Percentiles rank a stretch among this genome's conserved stretches.
These are phyloP conservation scores for Nakazawaea ernobii DNA, from an alignment of 805 yeast species.

Conservation along the genomic window DNA sequence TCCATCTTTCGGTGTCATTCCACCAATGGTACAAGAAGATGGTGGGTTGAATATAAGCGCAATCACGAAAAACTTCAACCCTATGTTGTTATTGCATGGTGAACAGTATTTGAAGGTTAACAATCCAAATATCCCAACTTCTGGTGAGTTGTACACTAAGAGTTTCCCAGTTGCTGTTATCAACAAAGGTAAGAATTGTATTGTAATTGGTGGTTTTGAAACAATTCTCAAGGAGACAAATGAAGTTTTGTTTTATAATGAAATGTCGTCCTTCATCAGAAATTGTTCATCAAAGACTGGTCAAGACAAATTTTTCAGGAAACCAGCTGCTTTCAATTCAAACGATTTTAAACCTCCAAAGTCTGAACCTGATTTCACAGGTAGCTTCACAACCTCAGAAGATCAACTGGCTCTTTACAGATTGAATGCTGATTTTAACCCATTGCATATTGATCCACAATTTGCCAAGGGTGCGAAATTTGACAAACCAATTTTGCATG, in stretches of 20 bases:
- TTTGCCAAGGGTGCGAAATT: constrained; percentile 88
- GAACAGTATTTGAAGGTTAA: constrained; percentile 83
- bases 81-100: constrained; percentile 86
- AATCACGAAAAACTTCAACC: constrained; percentile 77
- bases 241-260: constrained; percentile 71
- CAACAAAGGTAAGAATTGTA: constrained; percentile 83
- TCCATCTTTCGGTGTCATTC: constrained; percentile 88
- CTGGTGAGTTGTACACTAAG: constrained; percentile 56
- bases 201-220: constrained; percentile 67
- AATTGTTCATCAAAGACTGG: constrained; percentile 60
- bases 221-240: constrained; percentile 64
- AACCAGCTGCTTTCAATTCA: constrained; percentile 56
- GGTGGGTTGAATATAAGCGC: constrained; percentile 52
- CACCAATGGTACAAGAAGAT: constrained; percentile 63
- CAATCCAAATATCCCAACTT: constrained; percentile 74
- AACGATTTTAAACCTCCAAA: constrained; percentile 57
- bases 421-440: constrained; percentile 90
- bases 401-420: constrained; percentile 90
- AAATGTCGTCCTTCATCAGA: constrained; percentile 79
- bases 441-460: constrained; percentile 88
- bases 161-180: constrained; percentile 66
- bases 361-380: constrained; percentile 61
- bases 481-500: constrained; percentile 85
- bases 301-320: constrained; percentile 36
- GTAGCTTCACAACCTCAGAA: constrained; percentile 48